Evolutionary conservation across 2,329 filamentous ascomycete genomes (phyloP).

Genomic region (Trichoderma cornu-damae): DNA sequence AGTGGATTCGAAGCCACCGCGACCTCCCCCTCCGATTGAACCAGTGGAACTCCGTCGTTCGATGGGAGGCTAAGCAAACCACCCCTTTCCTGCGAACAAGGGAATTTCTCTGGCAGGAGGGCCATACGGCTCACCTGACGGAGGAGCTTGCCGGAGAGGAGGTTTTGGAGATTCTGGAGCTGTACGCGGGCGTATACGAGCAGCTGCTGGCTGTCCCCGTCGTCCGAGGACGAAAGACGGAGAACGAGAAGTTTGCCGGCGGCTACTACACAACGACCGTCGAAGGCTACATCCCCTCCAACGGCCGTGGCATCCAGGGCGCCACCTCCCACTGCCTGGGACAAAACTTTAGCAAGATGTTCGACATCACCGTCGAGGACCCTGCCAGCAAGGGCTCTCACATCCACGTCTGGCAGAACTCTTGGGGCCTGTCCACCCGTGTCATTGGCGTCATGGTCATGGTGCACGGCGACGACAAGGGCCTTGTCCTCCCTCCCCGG

Average conservation of each 20-base stretch:
- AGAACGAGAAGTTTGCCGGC: conserved; percentile 97
- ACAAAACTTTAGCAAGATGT: conserved; percentile 99
- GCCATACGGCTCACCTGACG: conserved; percentile 83
- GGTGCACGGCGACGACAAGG: conserved; percentile 94
- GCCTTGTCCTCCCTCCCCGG: conserved; percentile 85
- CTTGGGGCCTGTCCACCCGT: conserved; percentile 95
- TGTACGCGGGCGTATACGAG: conserved; percentile 89
- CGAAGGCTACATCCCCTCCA: conserved; percentile 93
- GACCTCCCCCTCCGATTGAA: conserved; percentile 92
- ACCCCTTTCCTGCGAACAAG: conserved; percentile 83
- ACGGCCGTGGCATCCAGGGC: conserved; percentile 93
- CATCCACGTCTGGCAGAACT: conserved; percentile 95
- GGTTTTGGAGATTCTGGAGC: conserved; percentile 87
- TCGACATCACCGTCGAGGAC: conserved; percentile 95
- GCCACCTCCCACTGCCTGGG: conserved; percentile 91
- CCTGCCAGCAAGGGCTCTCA: conserved; percentile 74
- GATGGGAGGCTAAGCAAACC: conserved; percentile 96
- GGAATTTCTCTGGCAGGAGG: conserved; percentile 98
- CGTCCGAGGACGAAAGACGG: conserved; percentile 88
- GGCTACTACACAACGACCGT: conserved; percentile 95
- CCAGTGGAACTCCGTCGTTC: conserved; percentile 91
- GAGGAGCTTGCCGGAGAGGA: conserved; percentile 76
- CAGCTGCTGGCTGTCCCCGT: conserved; percentile 91
- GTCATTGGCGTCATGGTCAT: conserved; percentile 99
- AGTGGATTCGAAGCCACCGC: conserved; percentile 95